Evolutionary conservation across 2,329 filamentous ascomycete species (phyloP).

Genomic region (Penicillium sp.): DNA sequence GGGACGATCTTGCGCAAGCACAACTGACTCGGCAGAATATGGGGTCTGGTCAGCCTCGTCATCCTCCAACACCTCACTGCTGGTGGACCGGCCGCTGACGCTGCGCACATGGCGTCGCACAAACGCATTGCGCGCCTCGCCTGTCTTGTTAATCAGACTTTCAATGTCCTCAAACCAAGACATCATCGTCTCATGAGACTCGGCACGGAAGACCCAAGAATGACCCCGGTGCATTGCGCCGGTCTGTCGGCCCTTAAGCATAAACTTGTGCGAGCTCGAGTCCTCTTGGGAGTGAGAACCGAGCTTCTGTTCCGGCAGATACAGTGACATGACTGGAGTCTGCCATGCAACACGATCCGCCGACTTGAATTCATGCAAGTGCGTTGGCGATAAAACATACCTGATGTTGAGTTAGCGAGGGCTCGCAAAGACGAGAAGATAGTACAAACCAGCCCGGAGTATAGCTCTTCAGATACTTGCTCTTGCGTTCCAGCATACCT

Average conservation of each 20-base stretch:
- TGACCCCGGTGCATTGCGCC: constrained; percentile 81
- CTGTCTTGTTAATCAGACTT: constrained; percentile 76
- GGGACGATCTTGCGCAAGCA: constrained; percentile 34
- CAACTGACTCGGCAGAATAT: constrained; percentile 54
- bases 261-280: constrained; percentile 92
- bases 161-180: constrained; percentile 95
- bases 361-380: constrained; percentile 98
- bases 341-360: constrained; percentile 77
- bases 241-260: constrained; percentile 92
- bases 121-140: constrained; percentile 81
- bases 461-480: constrained; percentile 97
- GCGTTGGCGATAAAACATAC: constrained; percentile 94
- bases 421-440: neutral
- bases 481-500: constrained; percentile 91
- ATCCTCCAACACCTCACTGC: constrained; percentile 72
- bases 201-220: constrained; percentile 62
- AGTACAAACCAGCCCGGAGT: constrained; percentile 78
- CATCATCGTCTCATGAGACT: constrained; percentile 86
- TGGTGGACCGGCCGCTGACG: constrained; percentile 62
- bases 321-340: constrained; percentile 91
- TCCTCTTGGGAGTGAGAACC: constrained; percentile 79
- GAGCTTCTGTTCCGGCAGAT: constrained; percentile 88
- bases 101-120: constrained; percentile 78
- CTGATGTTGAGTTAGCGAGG: constrained; percentile 41
- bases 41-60: constrained; percentile 61